Evolutionary conservation across 176 grass and related monocot species (phyloP).

Genomic region (Calamus simplicifolius): DNA sequence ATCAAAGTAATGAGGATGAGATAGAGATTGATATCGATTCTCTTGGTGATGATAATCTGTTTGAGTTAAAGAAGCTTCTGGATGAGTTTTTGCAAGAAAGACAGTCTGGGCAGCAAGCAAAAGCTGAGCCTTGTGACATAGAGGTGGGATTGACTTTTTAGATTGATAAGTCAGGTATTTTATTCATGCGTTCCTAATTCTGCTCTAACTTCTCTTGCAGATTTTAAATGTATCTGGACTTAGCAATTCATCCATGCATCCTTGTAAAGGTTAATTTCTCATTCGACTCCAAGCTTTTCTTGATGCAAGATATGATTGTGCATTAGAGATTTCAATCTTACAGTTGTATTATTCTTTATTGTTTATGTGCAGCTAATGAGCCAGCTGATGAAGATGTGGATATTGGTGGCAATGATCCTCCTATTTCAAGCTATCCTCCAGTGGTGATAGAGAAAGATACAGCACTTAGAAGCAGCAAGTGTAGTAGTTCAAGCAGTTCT

Average conservation of each 20-base stretch:
- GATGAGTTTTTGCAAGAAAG: slow-evolving; percentile 59
- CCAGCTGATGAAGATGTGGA: slow-evolving; percentile 90
- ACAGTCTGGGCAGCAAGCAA: slow-evolving; percentile 22
- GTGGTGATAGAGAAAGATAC: slow-evolving; percentile 68
- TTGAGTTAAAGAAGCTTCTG: slow-evolving; percentile 60
- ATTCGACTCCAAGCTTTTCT: background rate
- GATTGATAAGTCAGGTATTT: no score
- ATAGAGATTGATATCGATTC: slow-evolving; percentile 83
- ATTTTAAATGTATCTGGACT: slow-evolving; percentile 64
- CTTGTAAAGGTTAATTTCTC: slow-evolving; percentile 56
- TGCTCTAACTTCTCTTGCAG: slow-evolving; percentile 17
- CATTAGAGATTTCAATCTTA: background rate
- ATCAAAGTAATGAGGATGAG: slow-evolving; percentile 50
- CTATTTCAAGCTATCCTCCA: slow-evolving; percentile 28
- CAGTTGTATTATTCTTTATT: background rate
- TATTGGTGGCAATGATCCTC: slow-evolving; percentile 79
- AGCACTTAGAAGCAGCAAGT: slow-evolving; percentile 39
- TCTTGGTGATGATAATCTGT: slow-evolving; percentile 49
- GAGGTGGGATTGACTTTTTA: slow-evolving; percentile 16
- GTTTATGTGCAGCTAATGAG: slow-evolving; percentile 23
- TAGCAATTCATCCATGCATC: slow-evolving; percentile 62
- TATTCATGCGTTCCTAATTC: background rate
- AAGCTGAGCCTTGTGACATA: slow-evolving; percentile 57
- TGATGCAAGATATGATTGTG: slow-evolving; percentile 12
- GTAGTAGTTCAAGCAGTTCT: slow-evolving; percentile 61